A percentile compares a stretch with the other conserved stretches of the same genome.
Evolutionary conservation across 495 filamentous ascomycete species (phyloP).

Genomic region (Trichoderma virens): DNA sequence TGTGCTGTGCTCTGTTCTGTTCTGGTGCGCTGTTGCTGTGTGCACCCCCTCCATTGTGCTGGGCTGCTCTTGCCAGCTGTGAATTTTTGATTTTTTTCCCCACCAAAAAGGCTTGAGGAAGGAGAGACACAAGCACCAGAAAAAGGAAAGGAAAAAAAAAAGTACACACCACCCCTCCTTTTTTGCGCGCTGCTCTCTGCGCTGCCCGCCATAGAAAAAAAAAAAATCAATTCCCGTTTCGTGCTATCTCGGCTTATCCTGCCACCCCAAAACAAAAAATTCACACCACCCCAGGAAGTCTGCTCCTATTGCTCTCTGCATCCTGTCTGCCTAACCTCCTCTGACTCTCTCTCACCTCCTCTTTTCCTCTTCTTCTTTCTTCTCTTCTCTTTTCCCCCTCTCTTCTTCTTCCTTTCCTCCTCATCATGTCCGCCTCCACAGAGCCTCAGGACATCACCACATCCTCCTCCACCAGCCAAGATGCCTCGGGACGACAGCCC

Average conservation of each 20-base stretch:
- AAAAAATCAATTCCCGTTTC: neutral
- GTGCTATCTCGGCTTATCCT: slow-evolving; percentile 6
- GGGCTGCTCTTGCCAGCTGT: neutral
- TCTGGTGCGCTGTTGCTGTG: neutral
- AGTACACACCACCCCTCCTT: neutral
- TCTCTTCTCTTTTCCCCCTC: slow-evolving; percentile 20
- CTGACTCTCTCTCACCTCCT: slow-evolving; percentile 1
- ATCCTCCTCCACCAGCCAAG: slow-evolving; percentile 30
- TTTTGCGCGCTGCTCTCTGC: neutral
- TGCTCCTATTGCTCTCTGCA: slow-evolving; percentile 8
- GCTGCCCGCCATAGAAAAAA: neutral
- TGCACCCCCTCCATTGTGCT: neutral
- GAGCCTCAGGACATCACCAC: slow-evolving; percentile 45
- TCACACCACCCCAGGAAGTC: slow-evolving; percentile 5
- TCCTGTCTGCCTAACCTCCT: slow-evolving; percentile 11
- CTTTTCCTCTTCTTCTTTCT: slow-evolving; percentile 19
- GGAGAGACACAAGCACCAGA: neutral
- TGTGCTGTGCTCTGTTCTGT: no score
- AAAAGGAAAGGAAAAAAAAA: neutral
- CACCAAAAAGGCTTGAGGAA: neutral
- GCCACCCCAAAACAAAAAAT: slow-evolving; percentile 9
- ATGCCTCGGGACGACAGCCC: slow-evolving; percentile 53
- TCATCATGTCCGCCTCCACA: slow-evolving; percentile 15
- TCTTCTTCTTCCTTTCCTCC: slow-evolving; percentile 17
- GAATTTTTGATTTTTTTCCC: neutral